phyloP scores from a whole-genome alignment of 2,329 filamentous ascomycete genomes.

The Pseudopithomyces maydicus region DNA sequence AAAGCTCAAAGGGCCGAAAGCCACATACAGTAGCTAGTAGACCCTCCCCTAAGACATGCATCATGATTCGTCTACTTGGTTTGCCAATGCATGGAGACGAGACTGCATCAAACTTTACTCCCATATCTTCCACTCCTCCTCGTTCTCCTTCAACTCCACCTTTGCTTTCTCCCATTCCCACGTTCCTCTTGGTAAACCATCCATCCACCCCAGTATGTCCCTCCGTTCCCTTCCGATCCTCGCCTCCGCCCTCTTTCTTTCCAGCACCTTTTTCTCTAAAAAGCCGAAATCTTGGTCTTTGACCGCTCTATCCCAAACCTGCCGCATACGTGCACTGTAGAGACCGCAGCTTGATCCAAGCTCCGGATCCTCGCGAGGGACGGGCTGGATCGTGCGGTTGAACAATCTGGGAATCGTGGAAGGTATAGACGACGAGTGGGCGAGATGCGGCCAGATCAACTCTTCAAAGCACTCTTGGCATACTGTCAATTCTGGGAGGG shows the following conservation, averaged over 20 bases:
- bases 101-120: constrained; percentile 25
- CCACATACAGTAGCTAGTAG: too few relatives aligned
- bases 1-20: too few relatives aligned
- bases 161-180: constrained; percentile 31
- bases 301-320: constrained; percentile 71
- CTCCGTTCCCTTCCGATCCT: constrained; percentile 54
- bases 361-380: constrained; percentile 54
- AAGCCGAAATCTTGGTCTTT: constrained; percentile 69
- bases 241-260: constrained; percentile 45
- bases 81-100: neutral
- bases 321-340: constrained; percentile 79
- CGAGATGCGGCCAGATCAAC: constrained; percentile 72
- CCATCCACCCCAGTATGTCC: constrained; percentile 29
- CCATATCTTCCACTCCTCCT: constrained; percentile 37
- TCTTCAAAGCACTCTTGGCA: constrained; percentile 87
- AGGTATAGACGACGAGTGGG: constrained; percentile 29
- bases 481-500: constrained; percentile 77
- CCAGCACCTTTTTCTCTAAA: constrained; percentile 64
- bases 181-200: constrained; percentile 26
- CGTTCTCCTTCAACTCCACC: constrained; percentile 27
- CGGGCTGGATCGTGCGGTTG: constrained; percentile 62
- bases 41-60: neutral
- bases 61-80: neutral
- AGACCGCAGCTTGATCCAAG: constrained; percentile 69
- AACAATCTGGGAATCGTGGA: constrained; percentile 41